phyloP scores from a whole-genome alignment of 2,329 filamentous ascomycete genomes.

The Ceratocystis albifundus region DNA sequence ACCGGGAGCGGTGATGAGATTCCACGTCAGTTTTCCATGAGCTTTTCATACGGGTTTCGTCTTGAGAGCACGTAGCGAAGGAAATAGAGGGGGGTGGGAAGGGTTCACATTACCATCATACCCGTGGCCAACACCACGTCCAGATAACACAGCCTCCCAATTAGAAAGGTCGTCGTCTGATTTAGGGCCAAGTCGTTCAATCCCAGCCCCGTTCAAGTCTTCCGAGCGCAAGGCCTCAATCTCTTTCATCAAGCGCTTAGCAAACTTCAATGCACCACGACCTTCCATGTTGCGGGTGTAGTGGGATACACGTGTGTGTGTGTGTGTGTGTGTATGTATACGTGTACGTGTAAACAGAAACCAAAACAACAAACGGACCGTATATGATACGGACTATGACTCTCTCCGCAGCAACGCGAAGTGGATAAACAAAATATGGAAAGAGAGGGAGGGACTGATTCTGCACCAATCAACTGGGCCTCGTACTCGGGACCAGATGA shows the following conservation, averaged over 20 bases:
- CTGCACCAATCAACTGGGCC: not conserved
- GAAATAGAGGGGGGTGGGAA: no score
- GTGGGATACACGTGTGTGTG: not conserved
- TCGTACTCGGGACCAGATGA: not conserved
- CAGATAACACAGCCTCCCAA: constrained; percentile 51
- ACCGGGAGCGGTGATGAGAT: not conserved
- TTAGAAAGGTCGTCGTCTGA: constrained; percentile 43
- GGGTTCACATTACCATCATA: constrained; percentile 42
- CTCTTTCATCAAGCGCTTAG: constrained; percentile 48
- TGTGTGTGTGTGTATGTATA: no score
- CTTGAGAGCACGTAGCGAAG: not conserved
- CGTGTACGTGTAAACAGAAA: not conserved
- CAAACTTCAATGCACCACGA: constrained; percentile 34
- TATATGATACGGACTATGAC: not conserved
- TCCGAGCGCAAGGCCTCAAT: constrained; percentile 40
- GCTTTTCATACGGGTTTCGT: not conserved
- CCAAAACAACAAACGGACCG: not conserved
- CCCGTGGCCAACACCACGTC: constrained; percentile 42
- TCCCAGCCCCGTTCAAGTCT: constrained; percentile 33
- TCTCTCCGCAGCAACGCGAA: not conserved
- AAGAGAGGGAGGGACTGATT: not conserved
- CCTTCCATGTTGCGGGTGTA: constrained; percentile 35
- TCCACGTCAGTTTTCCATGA: not conserved
- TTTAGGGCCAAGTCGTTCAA: constrained; percentile 48
- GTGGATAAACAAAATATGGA: not conserved